These are phyloP conservation scores for Sugiyamaella novakii DNA, from an alignment of 1,139 yeast genomes.

Conservation along the genomic window DNA sequence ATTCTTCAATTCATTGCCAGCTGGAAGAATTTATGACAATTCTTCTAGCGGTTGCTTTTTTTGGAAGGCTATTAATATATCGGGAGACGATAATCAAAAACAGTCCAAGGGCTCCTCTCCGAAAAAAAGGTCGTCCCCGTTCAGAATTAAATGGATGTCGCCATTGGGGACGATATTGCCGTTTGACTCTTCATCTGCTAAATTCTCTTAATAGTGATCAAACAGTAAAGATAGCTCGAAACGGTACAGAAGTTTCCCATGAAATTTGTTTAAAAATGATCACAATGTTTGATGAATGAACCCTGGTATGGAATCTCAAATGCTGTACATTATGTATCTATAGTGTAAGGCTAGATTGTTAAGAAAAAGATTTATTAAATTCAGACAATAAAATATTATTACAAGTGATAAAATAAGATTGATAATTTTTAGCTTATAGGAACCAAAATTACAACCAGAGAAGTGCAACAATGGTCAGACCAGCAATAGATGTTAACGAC, in stretches of 20 bases:
- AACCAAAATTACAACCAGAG: slow-evolving; percentile 21
- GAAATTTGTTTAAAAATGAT: slow-evolving; percentile 39
- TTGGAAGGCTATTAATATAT: slow-evolving; percentile 41
- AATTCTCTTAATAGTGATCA: slow-evolving; percentile 43
- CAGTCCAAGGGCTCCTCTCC: slow-evolving; percentile 15
- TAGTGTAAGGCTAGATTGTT: too few species aligned
- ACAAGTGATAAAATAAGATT: too few species aligned
- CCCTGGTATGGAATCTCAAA: too few species aligned
- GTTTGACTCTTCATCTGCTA: slow-evolving; percentile 41
- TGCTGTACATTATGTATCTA: background rate
- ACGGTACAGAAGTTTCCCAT: slow-evolving; percentile 47
- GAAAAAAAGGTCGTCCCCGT: slow-evolving; percentile 44
- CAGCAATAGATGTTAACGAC: slow-evolving; percentile 9
- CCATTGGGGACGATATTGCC: slow-evolving; percentile 36
- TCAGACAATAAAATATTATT: too few species aligned
- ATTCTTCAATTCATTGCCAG: slow-evolving; percentile 37
- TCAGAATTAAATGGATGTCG: slow-evolving; percentile 43
- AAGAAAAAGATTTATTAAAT: background rate
- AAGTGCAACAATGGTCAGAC: slow-evolving; percentile 18
- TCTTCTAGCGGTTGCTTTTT: slow-evolving; percentile 44
- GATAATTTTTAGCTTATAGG: too few species aligned
- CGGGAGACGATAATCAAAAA: slow-evolving; percentile 21
- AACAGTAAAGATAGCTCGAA: slow-evolving; percentile 47
- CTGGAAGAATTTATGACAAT: slow-evolving; percentile 46
- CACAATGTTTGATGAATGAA: slow-evolving; percentile 32